These are phyloP conservation scores for Xylaria flabelliformis DNA, from an alignment of 495 filamentous ascomycete species.

Conservation along the genomic window DNA sequence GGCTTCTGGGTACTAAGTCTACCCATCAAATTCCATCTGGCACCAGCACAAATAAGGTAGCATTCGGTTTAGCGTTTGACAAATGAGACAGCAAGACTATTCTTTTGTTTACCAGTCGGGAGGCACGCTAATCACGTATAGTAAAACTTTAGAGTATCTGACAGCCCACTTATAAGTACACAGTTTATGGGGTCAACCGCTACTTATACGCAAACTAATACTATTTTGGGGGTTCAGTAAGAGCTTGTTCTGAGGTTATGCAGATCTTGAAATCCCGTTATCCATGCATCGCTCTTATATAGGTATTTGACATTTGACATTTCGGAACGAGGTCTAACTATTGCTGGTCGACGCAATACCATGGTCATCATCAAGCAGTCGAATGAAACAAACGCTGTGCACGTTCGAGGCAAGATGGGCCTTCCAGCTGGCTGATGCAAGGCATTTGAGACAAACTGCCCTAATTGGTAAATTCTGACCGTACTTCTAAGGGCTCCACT, in stretches of 20 bases:
- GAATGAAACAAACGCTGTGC: neutral
- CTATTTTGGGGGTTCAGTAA: neutral
- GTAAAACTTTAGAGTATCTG: neutral
- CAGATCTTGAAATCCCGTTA: neutral
- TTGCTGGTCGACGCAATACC: neutral
- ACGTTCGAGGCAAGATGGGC: neutral
- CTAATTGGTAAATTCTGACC: neutral
- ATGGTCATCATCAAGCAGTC: neutral
- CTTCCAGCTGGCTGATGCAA: neutral
- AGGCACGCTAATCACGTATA: neutral
- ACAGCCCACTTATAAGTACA: neutral
- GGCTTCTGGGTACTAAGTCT: neutral
- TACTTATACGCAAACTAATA: neutral
- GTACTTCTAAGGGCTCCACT: conserved; percentile 10
- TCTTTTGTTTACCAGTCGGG: neutral
- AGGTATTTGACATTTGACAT: too few species aligned
- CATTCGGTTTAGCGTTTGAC: neutral
- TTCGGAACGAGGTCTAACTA: neutral
- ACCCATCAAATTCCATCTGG: neutral
- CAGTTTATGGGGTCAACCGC: neutral
- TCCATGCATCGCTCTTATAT: neutral
- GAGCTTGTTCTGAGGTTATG: conserved; percentile 1
- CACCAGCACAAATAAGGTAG: conserved; percentile 11
- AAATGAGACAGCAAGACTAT: neutral
- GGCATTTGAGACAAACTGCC: conserved; percentile 1